Evolutionary conservation across 306 rosid genomes (phyloP), one percentile per base, ranked within the genome.

Genomic region (Luffa acutangula): DNA sequence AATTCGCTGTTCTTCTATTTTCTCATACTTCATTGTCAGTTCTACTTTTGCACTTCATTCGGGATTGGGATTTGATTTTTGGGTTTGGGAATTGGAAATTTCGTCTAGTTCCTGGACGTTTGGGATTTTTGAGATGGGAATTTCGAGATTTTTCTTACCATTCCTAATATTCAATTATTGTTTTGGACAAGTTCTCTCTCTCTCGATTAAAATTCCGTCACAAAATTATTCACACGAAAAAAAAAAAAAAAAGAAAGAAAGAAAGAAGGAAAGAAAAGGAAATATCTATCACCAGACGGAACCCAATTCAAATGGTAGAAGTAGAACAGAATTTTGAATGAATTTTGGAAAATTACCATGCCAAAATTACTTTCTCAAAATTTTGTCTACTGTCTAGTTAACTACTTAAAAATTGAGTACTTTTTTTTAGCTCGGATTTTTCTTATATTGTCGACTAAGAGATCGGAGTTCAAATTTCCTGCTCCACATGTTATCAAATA

Each of bases 71-170:
- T 45, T 45, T 14, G 76, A 70, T 43, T 21, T 69, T 37, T 60
- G 45, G 42, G 45, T 64, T 34, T 17, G 45, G 71, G 69, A 54
- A 54, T 54, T 54, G 43, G 42, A 62, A 63, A 43, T 70, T 45
- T 45, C 76, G 45, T n/a, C 76, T 4, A 36, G 10, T 43, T n/a
- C 76, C 20, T 4, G 54, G 52, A 69, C 54, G 37, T n/a, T 9
- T 20, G 56, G 53, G 56, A 70, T 67, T 25, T 46, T 46, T 71
- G 41, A 12, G 57, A 71, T 42, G 34, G 52, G 75, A 69, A 71
- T 21, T 21, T 46, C 76, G 37, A 45, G 57, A 71, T 45, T 71
- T 71, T 71, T 71, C 76, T 21, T 46, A 71, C 75, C 74, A 45
- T 70, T 18, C 39, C 51, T 39, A 69, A 18, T 69, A n/a, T 46